Conservation (phyloP, 2,329 filamentous ascomycete genomes). For the Penicillium janthinellum region DNA sequence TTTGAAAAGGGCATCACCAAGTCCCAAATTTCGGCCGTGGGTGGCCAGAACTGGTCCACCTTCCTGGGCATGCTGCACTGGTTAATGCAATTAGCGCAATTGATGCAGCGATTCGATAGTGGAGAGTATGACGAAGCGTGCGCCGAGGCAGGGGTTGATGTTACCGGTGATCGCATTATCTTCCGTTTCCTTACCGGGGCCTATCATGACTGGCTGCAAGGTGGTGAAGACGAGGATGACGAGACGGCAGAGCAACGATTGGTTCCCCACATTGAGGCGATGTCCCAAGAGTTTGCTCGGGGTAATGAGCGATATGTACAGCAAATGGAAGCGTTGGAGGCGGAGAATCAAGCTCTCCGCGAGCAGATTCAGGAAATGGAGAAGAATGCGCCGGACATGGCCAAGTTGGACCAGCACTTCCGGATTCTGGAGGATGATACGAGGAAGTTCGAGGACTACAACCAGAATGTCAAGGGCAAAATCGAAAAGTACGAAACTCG, state of each 20-base stretch:
- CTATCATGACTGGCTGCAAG: conserved; percentile 90
- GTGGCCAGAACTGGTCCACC: conserved; percentile 94
- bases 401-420: conserved; percentile 83
- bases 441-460: conserved; percentile 94
- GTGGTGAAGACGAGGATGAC: conserved; percentile 84
- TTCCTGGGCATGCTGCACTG: conserved; percentile 94
- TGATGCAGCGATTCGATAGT: conserved; percentile 79
- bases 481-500: conserved; percentile 85
- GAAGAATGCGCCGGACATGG: conserved; percentile 80
- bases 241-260: conserved; percentile 79
- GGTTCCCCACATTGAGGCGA: conserved; percentile 79
- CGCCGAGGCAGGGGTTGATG: conserved; percentile 81
- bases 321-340: conserved; percentile 82
- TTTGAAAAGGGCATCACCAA: conserved; percentile 96
- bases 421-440: conserved; percentile 94
- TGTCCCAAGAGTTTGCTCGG: conserved; percentile 84
- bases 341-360: conserved; percentile 75
- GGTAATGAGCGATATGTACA: conserved; percentile 82
- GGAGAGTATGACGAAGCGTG: conserved; percentile 90
- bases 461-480: conserved; percentile 77
- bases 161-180: conserved; percentile 87
- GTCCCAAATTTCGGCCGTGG: conserved; percentile 90
- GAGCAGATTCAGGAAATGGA: conserved; percentile 89
- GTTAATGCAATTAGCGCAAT: conserved; percentile 97
- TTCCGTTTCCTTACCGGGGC: conserved; percentile 88